Evolutionary conservation across 768 basidiomycete genomes (phyloP).

Genomic region (Macrolepiota fuliginosa): DNA sequence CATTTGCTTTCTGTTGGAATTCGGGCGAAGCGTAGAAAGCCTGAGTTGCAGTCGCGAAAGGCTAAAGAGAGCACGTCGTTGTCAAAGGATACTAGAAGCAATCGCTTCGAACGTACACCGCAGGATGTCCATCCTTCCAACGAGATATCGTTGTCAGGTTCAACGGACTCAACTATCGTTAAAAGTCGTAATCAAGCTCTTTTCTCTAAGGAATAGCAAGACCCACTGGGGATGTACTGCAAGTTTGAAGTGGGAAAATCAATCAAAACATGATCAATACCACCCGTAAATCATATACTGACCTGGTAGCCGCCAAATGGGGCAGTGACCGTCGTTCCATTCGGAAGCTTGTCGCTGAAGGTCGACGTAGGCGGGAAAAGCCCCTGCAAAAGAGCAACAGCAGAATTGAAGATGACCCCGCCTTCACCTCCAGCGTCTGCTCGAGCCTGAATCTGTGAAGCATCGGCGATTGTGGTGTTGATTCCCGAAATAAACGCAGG

Average conservation of each 20-base stretch:
- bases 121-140: slow-evolving; percentile 69
- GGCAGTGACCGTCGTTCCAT: slow-evolving; percentile 55
- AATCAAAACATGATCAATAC: not conserved
- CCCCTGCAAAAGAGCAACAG: slow-evolving; percentile 67
- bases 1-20: slow-evolving; percentile 44
- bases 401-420: slow-evolving; percentile 64
- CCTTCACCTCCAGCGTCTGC: slow-evolving; percentile 73
- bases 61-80: slow-evolving; percentile 26
- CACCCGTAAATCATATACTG: not conserved
- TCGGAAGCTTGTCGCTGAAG: slow-evolving; percentile 58
- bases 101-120: slow-evolving; percentile 32
- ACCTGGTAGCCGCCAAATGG: slow-evolving; percentile 68
- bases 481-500: slow-evolving; percentile 48
- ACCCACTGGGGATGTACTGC: slow-evolving; percentile 35
- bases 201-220: not conserved
- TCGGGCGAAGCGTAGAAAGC: slow-evolving; percentile 52
- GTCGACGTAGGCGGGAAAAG: slow-evolving; percentile 51
- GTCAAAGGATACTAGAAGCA: not conserved
- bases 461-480: slow-evolving; percentile 32
- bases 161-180: slow-evolving; percentile 55
- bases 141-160: slow-evolving; percentile 58
- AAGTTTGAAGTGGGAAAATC: not conserved
- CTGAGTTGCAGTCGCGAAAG: slow-evolving; percentile 44
- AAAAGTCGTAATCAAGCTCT: slow-evolving; percentile 8
- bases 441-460: slow-evolving; percentile 39